Base-by-base conservation (phyloP, 179 eudicot species). In the Camellia oleifera region DNA sequence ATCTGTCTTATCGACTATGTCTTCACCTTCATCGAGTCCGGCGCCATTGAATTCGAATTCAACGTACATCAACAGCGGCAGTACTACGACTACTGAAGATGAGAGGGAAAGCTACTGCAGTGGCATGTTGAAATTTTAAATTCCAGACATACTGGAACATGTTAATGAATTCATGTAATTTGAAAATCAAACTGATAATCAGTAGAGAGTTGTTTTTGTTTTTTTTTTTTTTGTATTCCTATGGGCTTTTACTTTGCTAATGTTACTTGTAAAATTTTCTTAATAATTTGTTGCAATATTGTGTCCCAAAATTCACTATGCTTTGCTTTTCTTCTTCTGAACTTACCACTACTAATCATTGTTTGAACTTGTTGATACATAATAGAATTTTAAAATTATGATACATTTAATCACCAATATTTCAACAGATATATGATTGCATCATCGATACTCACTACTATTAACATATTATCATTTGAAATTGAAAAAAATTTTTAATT, bases 81-180 rank as follows among this genome's bases (percentile, higher is more conserved):
- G 83, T 14, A 78, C 78, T 18, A 62, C 40, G 40, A 32, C 10
- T n/a, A 70, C 57, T 12, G 92, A 90, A 74, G 91, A 89, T 18
- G 96, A 89, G 69, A 86, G 83, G 61, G 93, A 90, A 8, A 86
- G 91, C 79, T 89, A 87, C 77, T 85, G 89, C 85, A 90, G 88
- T 57, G 78, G 82, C 85, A 81, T 90, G 79, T 80, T 80, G 54
- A 87, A 90, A 78, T 88, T 84, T 80, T 92, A 89, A 71, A 82
- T 88, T 17, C 84, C 88, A 58, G 87, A 93, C 78, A 20, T 88
- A 66, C 71, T 87, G 77, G 91, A 87, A 0, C 40, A 32, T 85
- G 88, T 83, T 60, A 81, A 75, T 69, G 87, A 84, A 48, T 92
- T 85, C 81, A 82, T 91, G 84, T 90, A 87, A 84, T 63, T 77